Base-by-base conservation (phyloP, 352 stramenopile genomes). In the Thalassiosira exigua region DNA sequence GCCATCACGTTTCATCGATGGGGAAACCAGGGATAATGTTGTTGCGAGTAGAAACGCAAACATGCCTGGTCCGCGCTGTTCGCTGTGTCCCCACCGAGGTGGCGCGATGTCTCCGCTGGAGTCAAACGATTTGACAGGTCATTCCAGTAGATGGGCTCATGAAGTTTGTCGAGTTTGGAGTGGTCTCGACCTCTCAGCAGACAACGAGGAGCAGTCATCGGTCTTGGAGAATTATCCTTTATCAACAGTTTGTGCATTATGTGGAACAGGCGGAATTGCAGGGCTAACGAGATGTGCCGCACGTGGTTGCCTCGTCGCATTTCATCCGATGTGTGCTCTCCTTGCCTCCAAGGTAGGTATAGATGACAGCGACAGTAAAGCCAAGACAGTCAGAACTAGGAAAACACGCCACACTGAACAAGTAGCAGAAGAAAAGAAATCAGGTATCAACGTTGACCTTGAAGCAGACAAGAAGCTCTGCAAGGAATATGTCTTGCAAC, bases 281-380 rank as follows among this genome's bases (percentile, higher is more conserved):
- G 72, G 64, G 62, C 33, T 81, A n/a, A 71, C 84, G 27, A 83
- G 65, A 64, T 93, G 88, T 80, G 83, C 85, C 57, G 85, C 85
- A 42, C 48, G 66, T 36, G 69, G 86, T 53, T 93, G 88, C 67
- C 81, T 72, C 30, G 59, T 92, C 22, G 58, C 66, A 32, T 91
- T 93, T 52, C 88, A 93, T 82, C 85, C 88, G 11, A 91, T 92
- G 83, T 93, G 88, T 80, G 88, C 82, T 58, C 44, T 91, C 19
- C 39, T 91, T 42, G 53, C 82, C 41, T 86, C 81, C 1, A 87
- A 84, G 39, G 48, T 80, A 32, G 29, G 41, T 26, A 52, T n/a
- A 24, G 48, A 69, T 41, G 52, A 71, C 1, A 70, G 69, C 24
- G 26, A 17, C 17, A 36, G 36, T n/a, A 62, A 69, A 56, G 17